phyloP scores from a whole-genome alignment of 768 basidiomycete genomes.

The Pisolithus tinctorius region DNA sequence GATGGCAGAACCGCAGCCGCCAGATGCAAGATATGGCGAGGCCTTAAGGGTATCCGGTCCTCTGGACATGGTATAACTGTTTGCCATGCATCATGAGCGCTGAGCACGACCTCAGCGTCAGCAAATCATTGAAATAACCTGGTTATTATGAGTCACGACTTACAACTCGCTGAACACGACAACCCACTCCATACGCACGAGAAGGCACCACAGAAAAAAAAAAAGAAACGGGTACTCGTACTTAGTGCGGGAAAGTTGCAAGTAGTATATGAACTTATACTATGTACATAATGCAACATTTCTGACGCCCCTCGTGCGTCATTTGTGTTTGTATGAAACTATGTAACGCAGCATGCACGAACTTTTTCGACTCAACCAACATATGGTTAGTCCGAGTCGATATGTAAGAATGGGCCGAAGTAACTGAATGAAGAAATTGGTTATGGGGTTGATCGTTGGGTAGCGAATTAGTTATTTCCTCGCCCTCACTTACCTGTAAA shows the following conservation, averaged over 20 bases:
- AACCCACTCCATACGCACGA: neutral
- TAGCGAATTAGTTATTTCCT: conserved; percentile 36
- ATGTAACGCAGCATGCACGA: too few species aligned
- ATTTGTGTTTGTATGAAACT: neutral
- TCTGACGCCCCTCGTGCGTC: neutral
- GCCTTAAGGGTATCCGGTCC: conserved; percentile 46
- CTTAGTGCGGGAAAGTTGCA: too few species aligned
- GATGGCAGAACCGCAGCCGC: conserved; percentile 44
- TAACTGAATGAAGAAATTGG: too few species aligned
- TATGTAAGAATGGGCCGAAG: too few species aligned
- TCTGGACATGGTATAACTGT: conserved; percentile 43
- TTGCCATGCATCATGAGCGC: conserved; percentile 32
- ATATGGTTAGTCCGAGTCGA: too few species aligned
- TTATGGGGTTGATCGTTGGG: conserved; percentile 24
- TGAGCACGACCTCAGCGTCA: neutral
- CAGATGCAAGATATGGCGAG: conserved; percentile 31
- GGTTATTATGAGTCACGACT: neutral
- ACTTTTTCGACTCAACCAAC: too few species aligned
- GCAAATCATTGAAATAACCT: neutral
- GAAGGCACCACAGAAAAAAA: neutral
- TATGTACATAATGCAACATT: too few species aligned
- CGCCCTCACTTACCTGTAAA: too few species aligned
- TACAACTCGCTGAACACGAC: neutral
- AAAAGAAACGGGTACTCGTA: too few species aligned
- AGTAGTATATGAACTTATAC: too few species aligned